Evolutionary conservation across 106 monocot genomes (phyloP), one percentile per base, ranked within the genome.

Genomic region (Allium sativum): DNA sequence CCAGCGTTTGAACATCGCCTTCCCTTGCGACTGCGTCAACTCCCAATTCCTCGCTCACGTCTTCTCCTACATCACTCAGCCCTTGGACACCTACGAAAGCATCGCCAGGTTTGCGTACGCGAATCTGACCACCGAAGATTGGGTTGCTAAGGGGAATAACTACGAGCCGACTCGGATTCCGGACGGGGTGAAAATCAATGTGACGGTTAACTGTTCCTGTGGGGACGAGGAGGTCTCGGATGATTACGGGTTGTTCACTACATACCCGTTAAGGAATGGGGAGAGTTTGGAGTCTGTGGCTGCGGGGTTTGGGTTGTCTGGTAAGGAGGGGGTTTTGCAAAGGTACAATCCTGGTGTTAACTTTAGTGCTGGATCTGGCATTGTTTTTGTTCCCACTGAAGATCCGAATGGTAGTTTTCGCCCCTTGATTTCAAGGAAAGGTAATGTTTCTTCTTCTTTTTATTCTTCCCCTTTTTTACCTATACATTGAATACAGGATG

Each of bases 121-220:
- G 1, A 78, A 84, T 56, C 75, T 93, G 45, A 93, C 93, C 19
- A 85, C 74, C 6, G 52, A 44, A 7, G 45, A 54, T 8, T 70
- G 51, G 69, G 64, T 93, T 6, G 51, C 46, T 5, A 42, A 12
- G 16, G 55, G 45, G 61, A 93, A 93, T 48, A 62, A 12, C 17
- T 77, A 73, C 52, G 53, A 66, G 3, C 5, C 64, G 0, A 62
- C 7, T 3, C 53, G 59, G 19, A 68, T 93, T 31, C 82, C 79
- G 9, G 10, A 7, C 14, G 59, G 62, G 13, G 82, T 10, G 8
- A 40, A 0, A 9, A 62, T 93, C 16, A 84, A 75, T 31, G 84
- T 82, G n/a, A 80, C 77, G 0, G 72, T 93, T 40, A 82, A 77
- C 46, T 93, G 93, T 60, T 93, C 79, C 13, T 93, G 88, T 44